A percentile compares a stretch with the other conserved stretches of the same genome.
Conservation (phyloP, 441 rosid species). For the Eutrema salsugineum region DNA sequence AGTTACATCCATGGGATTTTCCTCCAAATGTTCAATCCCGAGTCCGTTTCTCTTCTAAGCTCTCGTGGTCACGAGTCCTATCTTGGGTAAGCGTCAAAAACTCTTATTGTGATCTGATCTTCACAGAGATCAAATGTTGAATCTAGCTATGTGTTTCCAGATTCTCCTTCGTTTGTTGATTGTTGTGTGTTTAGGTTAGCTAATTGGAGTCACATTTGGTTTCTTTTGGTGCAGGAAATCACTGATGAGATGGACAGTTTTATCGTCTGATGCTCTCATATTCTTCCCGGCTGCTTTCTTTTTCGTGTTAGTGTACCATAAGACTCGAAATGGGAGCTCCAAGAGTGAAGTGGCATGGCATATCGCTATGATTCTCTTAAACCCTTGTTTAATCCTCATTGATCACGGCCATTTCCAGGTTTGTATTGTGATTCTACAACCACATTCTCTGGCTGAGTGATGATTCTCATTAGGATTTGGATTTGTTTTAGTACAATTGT, state of each 20-base stretch:
- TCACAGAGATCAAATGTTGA: neutral
- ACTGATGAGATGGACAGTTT: conserved; percentile 88
- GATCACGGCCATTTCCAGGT: conserved; percentile 99
- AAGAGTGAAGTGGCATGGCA: conserved; percentile 63
- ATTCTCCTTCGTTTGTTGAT: neutral
- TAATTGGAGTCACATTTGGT: neutral
- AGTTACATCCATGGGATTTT: conserved; percentile 79
- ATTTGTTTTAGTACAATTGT: conserved; percentile 68
- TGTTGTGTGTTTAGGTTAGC: neutral
- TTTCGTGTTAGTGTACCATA: conserved; percentile 54
- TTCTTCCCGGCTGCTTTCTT: conserved; percentile 74
- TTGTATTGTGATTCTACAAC: neutral
- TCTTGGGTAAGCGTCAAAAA: conserved; percentile 49
- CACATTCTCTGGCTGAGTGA: neutral
- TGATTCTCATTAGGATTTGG: conserved; percentile 12
- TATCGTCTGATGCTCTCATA: conserved; percentile 70
- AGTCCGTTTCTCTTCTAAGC: conserved; percentile 53
- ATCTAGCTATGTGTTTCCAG: neutral
- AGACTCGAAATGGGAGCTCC: neutral
- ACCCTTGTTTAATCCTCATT: conserved; percentile 76
- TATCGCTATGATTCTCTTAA: conserved; percentile 56
- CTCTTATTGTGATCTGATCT: neutral
- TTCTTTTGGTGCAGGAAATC: conserved; percentile 55
- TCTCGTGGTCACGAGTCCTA: conserved; percentile 78
- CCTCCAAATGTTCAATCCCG: conserved; percentile 59